A percentile compares a stretch with the other conserved stretches of the same genome.
These are phyloP conservation scores for Peronospora tabacina DNA, from an alignment of 352 stramenopile species.

Conservation along the genomic window DNA sequence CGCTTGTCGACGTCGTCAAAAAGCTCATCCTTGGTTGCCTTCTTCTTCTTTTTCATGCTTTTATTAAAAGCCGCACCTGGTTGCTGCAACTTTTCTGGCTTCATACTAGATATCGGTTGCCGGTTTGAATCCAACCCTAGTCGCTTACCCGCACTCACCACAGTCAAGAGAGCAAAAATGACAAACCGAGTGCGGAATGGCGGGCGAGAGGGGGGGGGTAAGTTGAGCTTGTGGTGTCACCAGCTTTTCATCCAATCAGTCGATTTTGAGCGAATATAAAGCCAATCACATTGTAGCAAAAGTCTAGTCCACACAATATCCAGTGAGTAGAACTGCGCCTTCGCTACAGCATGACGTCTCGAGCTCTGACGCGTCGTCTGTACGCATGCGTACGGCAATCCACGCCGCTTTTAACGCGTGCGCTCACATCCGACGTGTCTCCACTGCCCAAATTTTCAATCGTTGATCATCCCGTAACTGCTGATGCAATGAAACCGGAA, in stretches of 20 bases:
- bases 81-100: conserved; percentile 17
- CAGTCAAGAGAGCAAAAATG: conserved; percentile 4
- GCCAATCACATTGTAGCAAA: conserved; percentile 11
- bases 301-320: conserved; percentile 19
- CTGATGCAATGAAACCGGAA: conserved; percentile 51
- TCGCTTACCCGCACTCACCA: conserved; percentile 1
- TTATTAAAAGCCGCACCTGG: background rate
- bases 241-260: conserved; percentile 12
- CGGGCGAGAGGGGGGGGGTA: background rate
- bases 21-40: conserved; percentile 5
- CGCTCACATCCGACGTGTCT: conserved; percentile 19
- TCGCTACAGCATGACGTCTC: conserved; percentile 18
- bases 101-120: conserved; percentile 17
- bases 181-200: conserved; percentile 9
- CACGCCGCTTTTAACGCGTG: conserved; percentile 7
- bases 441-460: conserved; percentile 49
- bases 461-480: conserved; percentile 69
- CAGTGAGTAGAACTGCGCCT: background rate
- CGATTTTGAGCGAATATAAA: background rate
- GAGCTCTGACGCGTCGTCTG: conserved; percentile 20
- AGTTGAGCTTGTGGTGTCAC: background rate
- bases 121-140: background rate
- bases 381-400: conserved; percentile 16
- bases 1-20: conserved; percentile 57
- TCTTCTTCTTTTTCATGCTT: conserved; percentile 21